These are phyloP conservation scores for Euptelea pleiosperma DNA, from an alignment of 164 flowering plant species.

Conservation along the genomic window DNA sequence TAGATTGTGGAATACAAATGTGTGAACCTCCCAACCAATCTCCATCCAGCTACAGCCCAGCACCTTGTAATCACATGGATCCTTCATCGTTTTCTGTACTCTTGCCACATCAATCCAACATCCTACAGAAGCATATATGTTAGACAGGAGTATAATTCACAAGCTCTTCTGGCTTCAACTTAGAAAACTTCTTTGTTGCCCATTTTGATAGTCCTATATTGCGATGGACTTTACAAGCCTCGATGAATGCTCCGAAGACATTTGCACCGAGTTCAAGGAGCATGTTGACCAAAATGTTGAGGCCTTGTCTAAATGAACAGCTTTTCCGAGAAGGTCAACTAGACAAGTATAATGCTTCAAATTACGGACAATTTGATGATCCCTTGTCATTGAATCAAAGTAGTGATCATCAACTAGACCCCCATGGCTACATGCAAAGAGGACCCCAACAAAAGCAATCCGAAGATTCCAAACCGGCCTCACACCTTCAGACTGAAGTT, in stretches of 20 bases:
- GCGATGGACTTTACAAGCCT: slow-evolving; percentile 56
- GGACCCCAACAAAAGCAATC: slow-evolving; percentile 51
- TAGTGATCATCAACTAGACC: slow-evolving; percentile 44
- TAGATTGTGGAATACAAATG: slow-evolving; percentile 29
- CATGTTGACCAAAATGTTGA: slow-evolving; percentile 32
- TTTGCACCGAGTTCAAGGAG: slow-evolving; percentile 32
- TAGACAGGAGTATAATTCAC: slow-evolving; percentile 54
- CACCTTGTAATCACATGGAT: slow-evolving; percentile 30
- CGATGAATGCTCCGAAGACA: slow-evolving; percentile 47
- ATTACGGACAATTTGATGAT: slow-evolving; percentile 40
- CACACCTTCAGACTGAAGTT: slow-evolving; percentile 25
- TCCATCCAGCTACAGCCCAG: slow-evolving; percentile 71
- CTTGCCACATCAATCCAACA: slow-evolving; percentile 51
- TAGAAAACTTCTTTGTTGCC: slow-evolving; percentile 51
- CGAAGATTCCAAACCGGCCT: slow-evolving; percentile 56
- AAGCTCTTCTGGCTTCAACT: slow-evolving; percentile 42
- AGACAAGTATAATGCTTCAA: slow-evolving; percentile 66
- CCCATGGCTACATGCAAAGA: slow-evolving; percentile 70
- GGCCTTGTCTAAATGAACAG: slow-evolving; percentile 58
- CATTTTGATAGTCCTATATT: slow-evolving; percentile 38
- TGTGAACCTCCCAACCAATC: slow-evolving; percentile 32
- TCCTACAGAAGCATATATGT: slow-evolving; percentile 50
- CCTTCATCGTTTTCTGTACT: slow-evolving; percentile 41
- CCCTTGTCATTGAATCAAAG: slow-evolving; percentile 44
- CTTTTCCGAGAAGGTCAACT: slow-evolving; percentile 63